Evolutionary conservation across 2,329 filamentous ascomycete species (phyloP).

Genomic region (Amauroascus niger): DNA sequence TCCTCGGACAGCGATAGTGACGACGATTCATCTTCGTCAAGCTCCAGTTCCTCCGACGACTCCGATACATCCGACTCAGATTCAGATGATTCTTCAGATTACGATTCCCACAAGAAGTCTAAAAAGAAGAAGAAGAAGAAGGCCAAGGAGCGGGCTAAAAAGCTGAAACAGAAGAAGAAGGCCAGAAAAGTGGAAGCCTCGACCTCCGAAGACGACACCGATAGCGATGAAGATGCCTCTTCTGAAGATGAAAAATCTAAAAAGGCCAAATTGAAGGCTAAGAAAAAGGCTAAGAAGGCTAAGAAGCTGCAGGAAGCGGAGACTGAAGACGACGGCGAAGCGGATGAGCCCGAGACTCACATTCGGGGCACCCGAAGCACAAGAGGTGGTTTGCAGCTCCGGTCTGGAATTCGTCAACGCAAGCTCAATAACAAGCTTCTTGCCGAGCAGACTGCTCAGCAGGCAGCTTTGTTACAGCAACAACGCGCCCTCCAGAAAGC

Average conservation of each 20-base stretch:
- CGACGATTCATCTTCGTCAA: neutral
- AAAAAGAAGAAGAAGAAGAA: constrained; percentile 17
- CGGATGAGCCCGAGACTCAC: constrained; percentile 15
- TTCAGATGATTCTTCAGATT: constrained; percentile 10
- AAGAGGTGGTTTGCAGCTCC: neutral
- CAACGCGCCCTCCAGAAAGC: constrained; percentile 16
- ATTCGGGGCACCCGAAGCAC: constrained; percentile 1
- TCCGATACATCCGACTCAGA: constrained; percentile 6
- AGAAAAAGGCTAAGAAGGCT: constrained; percentile 32
- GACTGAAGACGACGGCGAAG: constrained; percentile 26
- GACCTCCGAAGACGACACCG: constrained; percentile 9
- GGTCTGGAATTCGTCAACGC: neutral
- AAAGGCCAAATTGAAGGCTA: constrained; percentile 33
- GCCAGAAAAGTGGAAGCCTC: constrained; percentile 11
- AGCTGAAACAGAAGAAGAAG: constrained; percentile 11
- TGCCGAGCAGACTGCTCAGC: constrained; percentile 4
- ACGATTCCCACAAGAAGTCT: constrained; percentile 10
- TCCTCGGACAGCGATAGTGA: constrained; percentile 19
- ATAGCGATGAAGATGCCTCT: constrained; percentile 19
- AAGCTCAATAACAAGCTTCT: constrained; percentile 9
- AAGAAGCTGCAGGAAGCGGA: constrained; percentile 29
- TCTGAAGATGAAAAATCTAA: constrained; percentile 27
- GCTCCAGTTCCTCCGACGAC: constrained; percentile 1
- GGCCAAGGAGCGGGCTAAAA: constrained; percentile 11
- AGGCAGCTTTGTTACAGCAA: constrained; percentile 11